Base-by-base conservation (phyloP, 345 rosid genomes). In the Salix koriyanagi region DNA sequence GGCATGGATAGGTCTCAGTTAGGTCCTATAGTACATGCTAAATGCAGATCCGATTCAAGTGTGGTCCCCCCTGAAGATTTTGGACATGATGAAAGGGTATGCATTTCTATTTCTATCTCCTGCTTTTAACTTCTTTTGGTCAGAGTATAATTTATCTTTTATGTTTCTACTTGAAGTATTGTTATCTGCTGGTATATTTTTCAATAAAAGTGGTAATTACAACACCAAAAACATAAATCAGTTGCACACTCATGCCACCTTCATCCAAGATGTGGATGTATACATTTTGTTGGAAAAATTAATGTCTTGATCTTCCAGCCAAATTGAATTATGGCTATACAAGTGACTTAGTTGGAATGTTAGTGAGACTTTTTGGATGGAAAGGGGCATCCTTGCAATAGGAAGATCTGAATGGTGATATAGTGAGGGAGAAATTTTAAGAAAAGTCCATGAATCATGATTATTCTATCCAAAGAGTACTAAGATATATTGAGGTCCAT, bases 11-110 rank as follows among this genome's bases (percentile, higher is more conserved):
- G 93, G 75, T 91, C 94, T 76, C 90, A 83, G 67, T 83, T 94
- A 87, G 98, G 99, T 78, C 97, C 97, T 16, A 96, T 96, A 79
- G 99, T 96, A 71, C 99, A 96, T 89, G 98, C 94, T 67, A 96
- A 96, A 86, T 96, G 99, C 92, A 85, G 90, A 86, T 86, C 98
- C 7, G 99, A 93, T 54, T 88, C 98, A 78, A 89, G 82, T 83
- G 86, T 75, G 77, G 94, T 80, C 30, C 81, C 90, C 67, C 75
- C 85, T 65, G 89, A 87, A 75, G 84, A 81, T 86, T 73, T 74
- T 83, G 85, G 77, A 66, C 78, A 44, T 23, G 85, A 72, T 72
- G 89, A 88, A 80, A 89, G 85, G 94, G 96, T 91, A 86, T 65
- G 91, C 68, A 68, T 77, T 73, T 77, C 65, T 75, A 1, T 70